A percentile compares a stretch with the other conserved stretches of the same genome.
Conservation (phyloP, 352 stramenopile genomes). For the Phytophthora cryptogea region DNA sequence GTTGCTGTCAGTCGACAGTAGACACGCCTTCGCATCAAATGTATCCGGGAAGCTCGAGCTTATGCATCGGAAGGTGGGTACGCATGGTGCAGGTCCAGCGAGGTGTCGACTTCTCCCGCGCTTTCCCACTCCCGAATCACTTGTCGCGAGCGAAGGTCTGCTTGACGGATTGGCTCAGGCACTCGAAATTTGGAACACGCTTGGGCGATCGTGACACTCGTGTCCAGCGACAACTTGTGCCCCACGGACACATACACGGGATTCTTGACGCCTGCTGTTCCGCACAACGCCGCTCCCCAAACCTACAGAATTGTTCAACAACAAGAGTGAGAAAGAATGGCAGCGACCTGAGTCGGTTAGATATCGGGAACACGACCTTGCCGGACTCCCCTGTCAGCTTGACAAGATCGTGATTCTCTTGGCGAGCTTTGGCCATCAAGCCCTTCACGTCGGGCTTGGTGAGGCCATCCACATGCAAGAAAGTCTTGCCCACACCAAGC, state of each 20-base stretch:
- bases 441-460: slow-evolving; percentile 70
- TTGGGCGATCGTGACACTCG: slow-evolving; percentile 57
- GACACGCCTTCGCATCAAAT: slow-evolving; percentile 10
- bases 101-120: slow-evolving; percentile 48
- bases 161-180: slow-evolving; percentile 86
- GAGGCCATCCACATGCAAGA: slow-evolving; percentile 89
- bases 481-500: slow-evolving; percentile 91
- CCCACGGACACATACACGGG: slow-evolving; percentile 88
- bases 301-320: slow-evolving; percentile 35
- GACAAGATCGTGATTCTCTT: slow-evolving; percentile 36
- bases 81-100: slow-evolving; percentile 48
- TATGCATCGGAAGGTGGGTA: slow-evolving; percentile 7
- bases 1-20: too few relatives aligned
- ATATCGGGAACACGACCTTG: slow-evolving; percentile 32
- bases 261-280: slow-evolving; percentile 64
- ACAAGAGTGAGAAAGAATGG: slow-evolving; percentile 1
- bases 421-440: slow-evolving; percentile 51
- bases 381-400: slow-evolving; percentile 64
- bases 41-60: not conserved
- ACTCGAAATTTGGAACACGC: slow-evolving; percentile 72
- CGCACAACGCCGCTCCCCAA: slow-evolving; percentile 79
- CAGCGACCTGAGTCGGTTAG: not conserved
- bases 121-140: slow-evolving; percentile 76
- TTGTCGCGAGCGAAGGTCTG: slow-evolving; percentile 78
- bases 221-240: slow-evolving; percentile 66